phyloP scores from a whole-genome alignment of 2,329 filamentous ascomycete genomes.

The Ophiostoma sp. region DNA sequence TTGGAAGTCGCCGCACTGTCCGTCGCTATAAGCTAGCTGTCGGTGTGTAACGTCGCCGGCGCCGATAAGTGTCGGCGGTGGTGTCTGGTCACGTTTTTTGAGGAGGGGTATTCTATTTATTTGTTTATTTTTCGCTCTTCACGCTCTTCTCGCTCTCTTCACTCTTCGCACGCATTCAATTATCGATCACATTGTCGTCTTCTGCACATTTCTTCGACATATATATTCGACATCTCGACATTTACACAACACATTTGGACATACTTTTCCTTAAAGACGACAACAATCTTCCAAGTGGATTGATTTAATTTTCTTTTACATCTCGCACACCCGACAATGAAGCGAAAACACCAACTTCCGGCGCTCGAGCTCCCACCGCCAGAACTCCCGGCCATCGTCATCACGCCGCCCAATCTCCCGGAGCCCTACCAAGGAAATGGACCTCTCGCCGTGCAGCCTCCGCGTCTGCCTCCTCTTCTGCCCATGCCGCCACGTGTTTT shows the following conservation, averaged over 20 bases:
- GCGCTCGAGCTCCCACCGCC: neutral
- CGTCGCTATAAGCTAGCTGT: neutral
- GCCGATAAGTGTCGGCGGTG: neutral
- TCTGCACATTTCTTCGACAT: neutral
- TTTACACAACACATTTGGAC: neutral
- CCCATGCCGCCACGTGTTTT: neutral
- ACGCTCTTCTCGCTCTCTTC: neutral
- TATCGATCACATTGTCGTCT: neutral
- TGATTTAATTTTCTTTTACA: neutral
- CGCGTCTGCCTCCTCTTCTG: neutral
- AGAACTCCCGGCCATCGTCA: neutral
- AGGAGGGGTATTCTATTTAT: neutral
- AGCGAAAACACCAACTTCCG: neutral
- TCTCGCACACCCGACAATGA: neutral
- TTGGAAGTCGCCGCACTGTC: neutral
- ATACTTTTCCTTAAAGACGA: neutral
- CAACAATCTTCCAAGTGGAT: neutral
- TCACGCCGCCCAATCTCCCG: neutral
- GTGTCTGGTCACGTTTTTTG: neutral
- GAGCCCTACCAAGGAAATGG: neutral
- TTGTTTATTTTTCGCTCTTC: neutral
- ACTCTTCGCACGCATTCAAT: neutral
- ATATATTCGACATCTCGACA: neutral
- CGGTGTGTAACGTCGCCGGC: neutral
- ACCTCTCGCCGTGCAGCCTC: neutral